Evolutionary conservation across 768 basidiomycete species (phyloP).

Genomic region (Tylopilus cervinicoccineus): DNA sequence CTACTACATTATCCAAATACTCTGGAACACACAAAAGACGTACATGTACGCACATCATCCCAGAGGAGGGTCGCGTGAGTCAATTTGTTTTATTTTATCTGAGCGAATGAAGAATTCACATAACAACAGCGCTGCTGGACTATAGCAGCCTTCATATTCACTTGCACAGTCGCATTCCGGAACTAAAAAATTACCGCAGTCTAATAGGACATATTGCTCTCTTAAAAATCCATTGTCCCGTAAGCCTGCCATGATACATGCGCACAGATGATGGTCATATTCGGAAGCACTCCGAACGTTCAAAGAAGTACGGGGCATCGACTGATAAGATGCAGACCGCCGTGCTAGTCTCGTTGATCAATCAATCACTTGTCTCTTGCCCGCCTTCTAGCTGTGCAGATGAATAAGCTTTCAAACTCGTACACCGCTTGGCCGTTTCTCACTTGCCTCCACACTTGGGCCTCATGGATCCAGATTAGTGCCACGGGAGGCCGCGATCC

Average conservation of each 20-base stretch:
- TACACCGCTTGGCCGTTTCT: slow-evolving; percentile 8
- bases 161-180: slow-evolving; percentile 1
- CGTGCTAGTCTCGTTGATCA: background rate
- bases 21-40: slow-evolving; percentile 1
- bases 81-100: background rate
- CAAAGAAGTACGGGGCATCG: too few relatives aligned
- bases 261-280: background rate
- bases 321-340: background rate
- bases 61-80: slow-evolving; percentile 26
- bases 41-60: slow-evolving; percentile 6
- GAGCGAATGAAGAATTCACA: slow-evolving; percentile 2
- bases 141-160: slow-evolving; percentile 4
- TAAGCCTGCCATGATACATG: background rate
- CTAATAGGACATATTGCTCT: slow-evolving; percentile 10
- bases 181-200: slow-evolving; percentile 4
- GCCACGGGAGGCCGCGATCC: slow-evolving; percentile 21
- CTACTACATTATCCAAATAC: slow-evolving; percentile 3
- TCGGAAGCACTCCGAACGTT: too few relatives aligned
- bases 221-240: too few relatives aligned
- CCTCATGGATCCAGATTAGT: slow-evolving; percentile 6
- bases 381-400: slow-evolving; percentile 2
- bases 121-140: slow-evolving; percentile 13
- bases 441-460: slow-evolving; percentile 1
- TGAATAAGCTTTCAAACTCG: slow-evolving; percentile 15
- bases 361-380: background rate